Percentiles rank a stretch among this genome's conserved stretches.
Conservation (phyloP, 768 basidiomycete species). For the Termitomyces sp. region DNA sequence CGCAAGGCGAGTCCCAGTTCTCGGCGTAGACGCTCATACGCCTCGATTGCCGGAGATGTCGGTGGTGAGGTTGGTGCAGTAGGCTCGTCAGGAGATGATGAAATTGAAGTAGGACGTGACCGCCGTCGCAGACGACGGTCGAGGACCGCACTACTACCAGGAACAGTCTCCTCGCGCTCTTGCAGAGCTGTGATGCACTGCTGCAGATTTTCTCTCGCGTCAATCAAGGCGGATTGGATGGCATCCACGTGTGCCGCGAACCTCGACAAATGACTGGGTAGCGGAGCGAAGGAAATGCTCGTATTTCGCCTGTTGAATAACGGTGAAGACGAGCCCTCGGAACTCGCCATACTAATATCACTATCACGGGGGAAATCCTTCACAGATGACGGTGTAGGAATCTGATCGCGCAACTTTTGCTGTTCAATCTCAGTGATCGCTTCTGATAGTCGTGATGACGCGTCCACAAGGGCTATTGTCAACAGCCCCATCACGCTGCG, state of each 20-base stretch:
- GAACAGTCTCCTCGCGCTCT: constrained; percentile 34
- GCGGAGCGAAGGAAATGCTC: constrained; percentile 59
- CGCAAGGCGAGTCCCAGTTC: constrained; percentile 75
- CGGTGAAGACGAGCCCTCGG: neutral
- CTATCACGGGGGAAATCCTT: constrained; percentile 3
- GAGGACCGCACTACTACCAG: constrained; percentile 7
- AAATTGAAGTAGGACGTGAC: constrained; percentile 9
- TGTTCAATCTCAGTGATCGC: constrained; percentile 59
- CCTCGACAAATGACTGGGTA: constrained; percentile 61
- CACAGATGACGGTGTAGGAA: constrained; percentile 32
- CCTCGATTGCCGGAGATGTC: constrained; percentile 49
- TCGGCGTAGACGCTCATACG: constrained; percentile 70
- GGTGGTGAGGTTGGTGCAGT: constrained; percentile 25
- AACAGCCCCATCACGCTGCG: constrained; percentile 67
- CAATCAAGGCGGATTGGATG: constrained; percentile 61
- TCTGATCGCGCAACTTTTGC: constrained; percentile 44
- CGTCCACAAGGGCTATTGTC: constrained; percentile 62
- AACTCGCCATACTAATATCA: constrained; percentile 7
- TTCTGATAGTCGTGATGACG: constrained; percentile 53
- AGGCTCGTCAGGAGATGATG: constrained; percentile 17
- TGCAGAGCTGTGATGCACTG: constrained; percentile 56
- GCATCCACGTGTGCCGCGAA: constrained; percentile 73
- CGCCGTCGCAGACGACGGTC: constrained; percentile 11
- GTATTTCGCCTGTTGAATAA: constrained; percentile 2
- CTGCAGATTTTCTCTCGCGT: constrained; percentile 64